Evolutionary conservation across 345 rosid genomes (phyloP).

Genomic region (Salix viminalis): DNA sequence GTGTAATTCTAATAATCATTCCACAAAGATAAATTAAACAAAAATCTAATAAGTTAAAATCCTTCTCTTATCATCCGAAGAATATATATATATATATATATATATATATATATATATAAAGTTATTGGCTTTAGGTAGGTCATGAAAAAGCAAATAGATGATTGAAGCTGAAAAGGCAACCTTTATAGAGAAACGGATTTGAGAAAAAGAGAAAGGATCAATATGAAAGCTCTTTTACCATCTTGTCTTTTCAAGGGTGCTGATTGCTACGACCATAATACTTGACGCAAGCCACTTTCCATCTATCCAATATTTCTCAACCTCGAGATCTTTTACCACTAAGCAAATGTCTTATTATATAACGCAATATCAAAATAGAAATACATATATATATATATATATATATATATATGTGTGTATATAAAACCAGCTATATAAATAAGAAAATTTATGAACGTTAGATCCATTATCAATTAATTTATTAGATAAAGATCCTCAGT

Average conservation of each 20-base stretch:
- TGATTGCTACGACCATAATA: not conserved
- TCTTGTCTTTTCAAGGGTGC: not conserved
- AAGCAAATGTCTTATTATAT: too few relatives aligned
- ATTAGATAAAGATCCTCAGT: not conserved
- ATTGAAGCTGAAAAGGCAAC: not conserved
- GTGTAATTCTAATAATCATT: accelerated
- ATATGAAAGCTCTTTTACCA: not conserved
- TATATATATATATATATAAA: too few relatives aligned
- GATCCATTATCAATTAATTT: not conserved
- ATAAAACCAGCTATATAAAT: not conserved
- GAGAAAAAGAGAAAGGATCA: not conserved
- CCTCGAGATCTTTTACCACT: too few relatives aligned
- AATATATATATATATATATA: too few relatives aligned
- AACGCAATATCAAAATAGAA: too few relatives aligned
- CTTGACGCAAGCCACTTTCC: too few relatives aligned
- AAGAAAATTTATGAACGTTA: not conserved
- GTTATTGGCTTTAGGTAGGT: not conserved
- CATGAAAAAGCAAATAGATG: not conserved
- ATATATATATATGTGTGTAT: too few relatives aligned
- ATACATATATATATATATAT: too few relatives aligned
- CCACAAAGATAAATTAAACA: not conserved
- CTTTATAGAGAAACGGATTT: not conserved
- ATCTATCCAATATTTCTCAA: too few relatives aligned
- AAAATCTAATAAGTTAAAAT: too few relatives aligned
- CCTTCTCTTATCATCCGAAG: too few relatives aligned